These are phyloP conservation scores for Eutypella sp. DNA, from an alignment of 2,329 filamentous ascomycete genomes.

Conservation along the genomic window DNA sequence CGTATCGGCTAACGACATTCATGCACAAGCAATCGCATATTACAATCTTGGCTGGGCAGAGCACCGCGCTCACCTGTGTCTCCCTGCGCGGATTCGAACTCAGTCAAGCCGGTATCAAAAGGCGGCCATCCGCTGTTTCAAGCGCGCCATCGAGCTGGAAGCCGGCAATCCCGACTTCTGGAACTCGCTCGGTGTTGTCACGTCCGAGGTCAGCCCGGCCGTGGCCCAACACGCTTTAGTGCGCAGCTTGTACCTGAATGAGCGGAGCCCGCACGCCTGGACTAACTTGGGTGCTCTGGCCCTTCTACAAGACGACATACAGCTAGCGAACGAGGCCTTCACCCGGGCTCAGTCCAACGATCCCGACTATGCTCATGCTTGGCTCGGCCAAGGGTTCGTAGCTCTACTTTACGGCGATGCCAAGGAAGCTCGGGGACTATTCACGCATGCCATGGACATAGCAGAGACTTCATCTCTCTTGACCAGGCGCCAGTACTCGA, in stretches of 20 bases:
- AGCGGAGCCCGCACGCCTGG: constrained; percentile 80
- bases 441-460: constrained; percentile 93
- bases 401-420: constrained; percentile 70
- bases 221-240: constrained; percentile 93
- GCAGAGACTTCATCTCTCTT: constrained; percentile 70
- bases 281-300: constrained; percentile 87
- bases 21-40: constrained; percentile 92
- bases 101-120: constrained; percentile 67
- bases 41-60: constrained; percentile 97
- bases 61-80: constrained; percentile 68
- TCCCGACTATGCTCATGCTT: constrained; percentile 87
- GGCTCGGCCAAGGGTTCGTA: constrained; percentile 87
- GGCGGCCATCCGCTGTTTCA: constrained; percentile 84
- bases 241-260: constrained; percentile 86
- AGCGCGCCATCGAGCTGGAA: constrained; percentile 91
- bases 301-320: constrained; percentile 73
- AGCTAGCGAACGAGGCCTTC: constrained; percentile 87
- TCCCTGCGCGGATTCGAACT: constrained; percentile 48
- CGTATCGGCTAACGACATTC: constrained; percentile 65
- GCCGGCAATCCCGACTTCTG: constrained; percentile 93
- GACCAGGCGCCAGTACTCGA: constrained; percentile 72
- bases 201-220: constrained; percentile 76
- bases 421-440: constrained; percentile 76
- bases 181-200: constrained; percentile 91
- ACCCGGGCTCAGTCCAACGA: constrained; percentile 89